These are phyloP conservation scores for Raphanus hybrid DNA, from an alignment of 441 rosid species.

Conservation along the genomic window DNA sequence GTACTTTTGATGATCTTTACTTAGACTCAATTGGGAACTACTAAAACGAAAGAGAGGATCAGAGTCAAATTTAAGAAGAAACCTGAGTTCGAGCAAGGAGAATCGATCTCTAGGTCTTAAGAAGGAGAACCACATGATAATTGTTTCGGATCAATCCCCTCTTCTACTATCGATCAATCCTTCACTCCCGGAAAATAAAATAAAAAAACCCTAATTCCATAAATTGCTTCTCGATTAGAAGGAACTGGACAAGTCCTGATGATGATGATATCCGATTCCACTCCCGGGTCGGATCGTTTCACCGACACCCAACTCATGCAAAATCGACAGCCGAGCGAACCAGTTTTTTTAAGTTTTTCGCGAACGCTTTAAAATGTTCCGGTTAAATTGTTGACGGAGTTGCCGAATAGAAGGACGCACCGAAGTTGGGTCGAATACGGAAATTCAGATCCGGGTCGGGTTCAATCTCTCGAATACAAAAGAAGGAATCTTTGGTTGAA, in stretches of 20 bases:
- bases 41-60: too few species aligned
- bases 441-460: constrained; percentile 34
- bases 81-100: constrained; percentile 38
- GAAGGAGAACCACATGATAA: constrained; percentile 90
- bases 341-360: background rate
- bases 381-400: too few species aligned
- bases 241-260: background rate
- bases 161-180: constrained; percentile 1
- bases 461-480: background rate
- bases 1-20: too few species aligned
- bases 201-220: too few species aligned
- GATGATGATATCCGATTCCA: constrained; percentile 20
- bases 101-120: constrained; percentile 56
- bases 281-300: constrained; percentile 27
- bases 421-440: constrained; percentile 36
- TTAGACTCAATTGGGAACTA: too few species aligned
- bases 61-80: too few species aligned
- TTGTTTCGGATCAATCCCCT: constrained; percentile 39
- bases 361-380: too few species aligned
- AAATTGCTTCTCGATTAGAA: constrained; percentile 15
- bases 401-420: constrained; percentile 23
- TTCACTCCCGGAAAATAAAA: too few species aligned
- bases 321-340: background rate
- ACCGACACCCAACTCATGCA: constrained; percentile 21
- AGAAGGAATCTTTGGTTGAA: background rate